phyloP scores from a whole-genome alignment of 805 yeast species.

The Jamesozyma jinghongensis region DNA sequence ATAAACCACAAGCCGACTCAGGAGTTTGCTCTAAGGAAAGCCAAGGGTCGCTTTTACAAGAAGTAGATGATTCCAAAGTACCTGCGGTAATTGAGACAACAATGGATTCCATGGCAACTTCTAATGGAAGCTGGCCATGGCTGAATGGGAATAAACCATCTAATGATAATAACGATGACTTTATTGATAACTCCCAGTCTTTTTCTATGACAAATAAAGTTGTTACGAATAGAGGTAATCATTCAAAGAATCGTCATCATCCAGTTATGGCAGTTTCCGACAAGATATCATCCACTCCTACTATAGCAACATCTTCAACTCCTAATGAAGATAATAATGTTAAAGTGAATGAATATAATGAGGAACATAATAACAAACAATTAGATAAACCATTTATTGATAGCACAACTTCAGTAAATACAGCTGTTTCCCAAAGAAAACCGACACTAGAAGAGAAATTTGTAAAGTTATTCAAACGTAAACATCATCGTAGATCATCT shows the following conservation, averaged over 20 bases:
- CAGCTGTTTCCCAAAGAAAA: conserved; percentile 1
- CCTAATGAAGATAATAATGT: neutral
- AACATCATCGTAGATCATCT: conserved; percentile 8
- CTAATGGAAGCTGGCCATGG: conserved; percentile 6
- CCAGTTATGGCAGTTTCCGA: conserved; percentile 11
- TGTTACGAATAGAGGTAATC: conserved; percentile 20
- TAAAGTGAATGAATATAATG: neutral
- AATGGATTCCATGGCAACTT: too few species aligned
- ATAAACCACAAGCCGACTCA: conserved; percentile 6
- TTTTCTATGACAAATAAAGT: neutral
- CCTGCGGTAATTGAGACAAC: too few species aligned
- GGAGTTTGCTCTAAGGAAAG: neutral
- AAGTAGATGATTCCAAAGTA: conserved; percentile 2
- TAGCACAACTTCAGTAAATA: neutral
- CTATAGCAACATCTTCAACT: too few species aligned
- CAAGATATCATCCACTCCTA: too few species aligned
- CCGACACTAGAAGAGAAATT: conserved; percentile 20
- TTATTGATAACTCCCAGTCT: conserved; percentile 2
- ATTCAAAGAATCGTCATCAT: conserved; percentile 31
- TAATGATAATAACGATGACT: neutral
- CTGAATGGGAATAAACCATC: conserved; percentile 2
- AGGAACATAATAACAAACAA: neutral
- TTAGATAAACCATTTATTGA: neutral
- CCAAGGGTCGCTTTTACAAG: conserved; percentile 4
- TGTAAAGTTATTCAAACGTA: conserved; percentile 19